These are phyloP conservation scores for Tagetes erecta DNA, from an alignment of 129 eudicot species.

Conservation along the genomic window DNA sequence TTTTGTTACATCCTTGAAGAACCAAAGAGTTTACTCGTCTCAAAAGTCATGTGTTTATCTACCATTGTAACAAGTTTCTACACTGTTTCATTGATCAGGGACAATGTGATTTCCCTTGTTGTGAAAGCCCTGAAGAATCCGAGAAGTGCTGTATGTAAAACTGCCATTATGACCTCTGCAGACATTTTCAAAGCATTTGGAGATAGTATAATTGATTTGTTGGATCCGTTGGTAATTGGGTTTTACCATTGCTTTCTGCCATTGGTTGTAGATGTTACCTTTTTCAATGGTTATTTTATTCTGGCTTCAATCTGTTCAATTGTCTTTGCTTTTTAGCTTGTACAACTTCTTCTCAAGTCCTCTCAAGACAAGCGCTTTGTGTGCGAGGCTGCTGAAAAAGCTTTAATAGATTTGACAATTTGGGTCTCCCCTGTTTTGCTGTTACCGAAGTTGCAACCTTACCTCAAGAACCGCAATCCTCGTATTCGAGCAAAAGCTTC, in stretches of 20 bases:
- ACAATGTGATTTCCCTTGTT: constrained; percentile 53
- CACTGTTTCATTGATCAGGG: constrained; percentile 43
- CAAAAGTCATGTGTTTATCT: background rate
- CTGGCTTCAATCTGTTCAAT: background rate
- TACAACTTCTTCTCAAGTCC: constrained; percentile 83
- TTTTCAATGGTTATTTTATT: constrained; percentile 6
- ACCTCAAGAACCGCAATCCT: constrained; percentile 74
- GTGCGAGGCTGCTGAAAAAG: constrained; percentile 87
- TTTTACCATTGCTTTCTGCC: background rate
- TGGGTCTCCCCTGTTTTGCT: constrained; percentile 57
- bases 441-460: constrained; percentile 74
- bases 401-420: constrained; percentile 56
- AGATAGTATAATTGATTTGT: constrained; percentile 54
- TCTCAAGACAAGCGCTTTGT: constrained; percentile 92
- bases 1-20: background rate
- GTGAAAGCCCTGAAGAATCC: constrained; percentile 88
- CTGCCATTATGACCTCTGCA: constrained; percentile 71
- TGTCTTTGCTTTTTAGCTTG: constrained; percentile 50
- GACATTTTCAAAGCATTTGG: constrained; percentile 78
- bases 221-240: constrained; percentile 69
- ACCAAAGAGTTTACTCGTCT: background rate
- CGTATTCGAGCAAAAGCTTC: constrained; percentile 95
- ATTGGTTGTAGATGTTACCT: constrained; percentile 3
- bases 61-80: background rate
- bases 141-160: constrained; percentile 89